Base-by-base conservation (phyloP, 2,329 filamentous ascomycete species). In the Trichoderma koningiopsis region DNA sequence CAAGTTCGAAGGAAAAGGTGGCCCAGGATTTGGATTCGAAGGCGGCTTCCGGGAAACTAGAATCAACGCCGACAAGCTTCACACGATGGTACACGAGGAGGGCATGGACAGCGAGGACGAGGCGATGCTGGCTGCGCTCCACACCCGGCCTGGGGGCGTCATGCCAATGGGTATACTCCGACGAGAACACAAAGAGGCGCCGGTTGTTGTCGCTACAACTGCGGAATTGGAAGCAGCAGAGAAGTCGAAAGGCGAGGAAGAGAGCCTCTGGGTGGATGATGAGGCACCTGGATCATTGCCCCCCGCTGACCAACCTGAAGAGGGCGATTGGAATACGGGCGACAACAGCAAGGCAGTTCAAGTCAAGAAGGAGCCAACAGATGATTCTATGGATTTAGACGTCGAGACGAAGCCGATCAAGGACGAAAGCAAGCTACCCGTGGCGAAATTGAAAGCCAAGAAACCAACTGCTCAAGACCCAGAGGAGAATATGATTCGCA, bases 141-240 rank as follows among this genome's bases (percentile, higher is more conserved):
- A 75, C 69, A 72, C 73, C 33, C 76, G 73, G 24, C 60, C 75
- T 59, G 74, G 73, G 70, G 79, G 73, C 62, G 75, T 82, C 24
- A 79, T 88, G 72, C 87, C 87, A 19, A 85, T 88, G 79, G 86
- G 86, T 60, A 87, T 89, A 72, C 82, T 83, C 72, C 82, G 87
- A 70, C 80, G 81, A 70, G 83, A 87, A 72, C 84, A 87, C 73
- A 84, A 86, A 75, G 84, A 87, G 19, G 79, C 83, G 29, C 84
- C 83, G n/a, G 77, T 86, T 35, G 80, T 84, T 64, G 84, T 88
- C 59, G 84, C 86, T 13, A 87, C 85, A 0, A 84, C 85, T n/a
- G 86, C 85, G 47, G 86, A 89, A 72, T 80, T 88, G 14, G 84
- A 87, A 72, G 86, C 85, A 0, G 83, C 85, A 63, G 84, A 88